Conservation (phyloP, 768 basidiomycete species). For the Xerocomellus amylosporus region DNA sequence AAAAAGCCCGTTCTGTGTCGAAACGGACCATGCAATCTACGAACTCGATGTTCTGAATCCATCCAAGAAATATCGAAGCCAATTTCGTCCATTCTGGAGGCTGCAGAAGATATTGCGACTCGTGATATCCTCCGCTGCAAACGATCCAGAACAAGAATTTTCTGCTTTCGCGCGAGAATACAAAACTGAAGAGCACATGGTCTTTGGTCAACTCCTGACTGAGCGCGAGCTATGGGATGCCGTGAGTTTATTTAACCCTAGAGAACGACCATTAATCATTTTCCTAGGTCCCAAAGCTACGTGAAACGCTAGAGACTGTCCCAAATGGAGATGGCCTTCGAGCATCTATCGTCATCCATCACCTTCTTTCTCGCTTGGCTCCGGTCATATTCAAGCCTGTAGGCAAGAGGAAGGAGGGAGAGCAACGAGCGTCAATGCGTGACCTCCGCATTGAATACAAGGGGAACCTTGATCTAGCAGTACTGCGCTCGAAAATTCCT, state of each 20-base stretch:
- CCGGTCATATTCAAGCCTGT: constrained; percentile 15
- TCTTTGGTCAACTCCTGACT: constrained; percentile 18
- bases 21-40: constrained; percentile 65
- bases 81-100: constrained; percentile 48
- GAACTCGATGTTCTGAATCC: constrained; percentile 44
- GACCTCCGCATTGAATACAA: constrained; percentile 9
- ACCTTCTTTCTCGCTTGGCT: constrained; percentile 13
- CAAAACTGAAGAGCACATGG: not conserved
- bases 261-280: not conserved
- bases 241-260: constrained; percentile 10
- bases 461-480: constrained; percentile 53
- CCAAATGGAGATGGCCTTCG: constrained; percentile 19
- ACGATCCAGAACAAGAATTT: constrained; percentile 30
- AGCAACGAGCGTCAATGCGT: not conserved
- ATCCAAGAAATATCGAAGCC: constrained; percentile 40
- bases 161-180: constrained; percentile 38
- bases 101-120: constrained; percentile 52
- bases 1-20: constrained; percentile 59
- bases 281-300: constrained; percentile 22
- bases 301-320: constrained; percentile 22
- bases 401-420: not conserved
- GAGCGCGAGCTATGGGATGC: constrained; percentile 29
- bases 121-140: constrained; percentile 33
- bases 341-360: constrained; percentile 17
- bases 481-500: constrained; percentile 53